A percentile compares a stretch with the other conserved stretches of the same genome.
Evolutionary conservation across 1,284 basidiomycete species (phyloP).

Genomic region (Cryptococcus jaspeensis): DNA sequence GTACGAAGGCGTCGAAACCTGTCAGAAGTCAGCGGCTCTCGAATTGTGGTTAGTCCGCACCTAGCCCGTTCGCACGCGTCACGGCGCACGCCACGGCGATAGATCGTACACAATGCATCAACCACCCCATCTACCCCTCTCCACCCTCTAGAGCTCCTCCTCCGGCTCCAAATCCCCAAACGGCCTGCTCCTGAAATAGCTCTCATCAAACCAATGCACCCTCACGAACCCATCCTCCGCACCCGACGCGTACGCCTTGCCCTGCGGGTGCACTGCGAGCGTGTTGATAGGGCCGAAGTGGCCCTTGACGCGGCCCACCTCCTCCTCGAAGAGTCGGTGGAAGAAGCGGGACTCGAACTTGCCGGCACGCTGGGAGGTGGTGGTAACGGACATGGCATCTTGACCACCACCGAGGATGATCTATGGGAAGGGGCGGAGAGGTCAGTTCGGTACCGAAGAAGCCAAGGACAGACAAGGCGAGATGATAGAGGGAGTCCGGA

Average conservation of each 20-base stretch:
- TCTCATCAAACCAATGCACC: constrained; percentile 83
- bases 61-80: too few relatives aligned
- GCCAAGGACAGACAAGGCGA: constrained; percentile 85
- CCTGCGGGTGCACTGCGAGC: constrained; percentile 89
- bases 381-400: constrained; percentile 97
- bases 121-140: neutral
- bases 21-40: too few relatives aligned
- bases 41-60: too few relatives aligned
- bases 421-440: constrained; percentile 50
- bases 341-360: constrained; percentile 99
- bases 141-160: constrained; percentile 36
- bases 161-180: constrained; percentile 85
- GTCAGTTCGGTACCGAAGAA: constrained; percentile 63
- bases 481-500: neutral
- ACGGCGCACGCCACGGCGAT: too few relatives aligned
- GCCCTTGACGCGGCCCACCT: constrained; percentile 93
- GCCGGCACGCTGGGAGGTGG: constrained; percentile 86
- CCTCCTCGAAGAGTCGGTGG: constrained; percentile 98
- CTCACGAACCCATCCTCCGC: constrained; percentile 95
- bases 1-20: too few relatives aligned
- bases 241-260: constrained; percentile 87
- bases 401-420: constrained; percentile 92
- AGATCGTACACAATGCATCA: constrained; percentile 9
- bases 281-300: constrained; percentile 96
- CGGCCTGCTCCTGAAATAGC: constrained; percentile 82